Base-by-base conservation (phyloP, 352 stramenopile genomes). In the Phytophthora podocarpi region DNA sequence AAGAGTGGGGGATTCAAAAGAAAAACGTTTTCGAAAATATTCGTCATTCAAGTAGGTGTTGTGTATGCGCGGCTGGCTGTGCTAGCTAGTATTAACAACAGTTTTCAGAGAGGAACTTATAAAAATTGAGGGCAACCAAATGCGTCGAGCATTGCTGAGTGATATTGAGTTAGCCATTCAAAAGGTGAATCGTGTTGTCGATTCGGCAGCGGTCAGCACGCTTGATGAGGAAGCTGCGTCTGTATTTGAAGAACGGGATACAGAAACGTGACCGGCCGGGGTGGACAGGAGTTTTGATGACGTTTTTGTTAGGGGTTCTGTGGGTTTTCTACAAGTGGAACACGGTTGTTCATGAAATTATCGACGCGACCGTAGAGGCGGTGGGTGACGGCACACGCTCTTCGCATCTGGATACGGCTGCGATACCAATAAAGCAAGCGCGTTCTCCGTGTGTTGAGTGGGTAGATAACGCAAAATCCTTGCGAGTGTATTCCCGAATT, bases 381-480 rank as follows among this genome's bases (percentile, higher is more conserved):
- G 21, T 60, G 24, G 27, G 8, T n/a, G 28, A 20, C 2, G 35
- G 47, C 2, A 18, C 16, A 12, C 2, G 13, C 7, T 0, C n/a
- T 50, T 11, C 4, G 8, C 2, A 5, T 10, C n/a, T 0, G 7
- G 36, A 43, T 13, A 8, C 27, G 11, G 23, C 23, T 13, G 32
- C 57, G 0, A 42, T 64, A n/a, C 32, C 34, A 6, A 45, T 64
- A 15, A 51, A 40, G 13, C 55, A 41, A 6, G 36, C 21, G 6
- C 18, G 16, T 0, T 27, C 2, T 10, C 43, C 50, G 6, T 28
- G 57, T 13, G 34, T 37, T 9, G 59, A 67, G 26, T 67, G 59
- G 49, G 32, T 31, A 28, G 42, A 67, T 13, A 67, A 67, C 16
- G 48, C 21, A 32, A 40, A 3, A 53, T 68, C 3, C 8, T 68